Conservation (phyloP, 2,329 filamentous ascomycete species). For the Emergomyces orientalis region DNA sequence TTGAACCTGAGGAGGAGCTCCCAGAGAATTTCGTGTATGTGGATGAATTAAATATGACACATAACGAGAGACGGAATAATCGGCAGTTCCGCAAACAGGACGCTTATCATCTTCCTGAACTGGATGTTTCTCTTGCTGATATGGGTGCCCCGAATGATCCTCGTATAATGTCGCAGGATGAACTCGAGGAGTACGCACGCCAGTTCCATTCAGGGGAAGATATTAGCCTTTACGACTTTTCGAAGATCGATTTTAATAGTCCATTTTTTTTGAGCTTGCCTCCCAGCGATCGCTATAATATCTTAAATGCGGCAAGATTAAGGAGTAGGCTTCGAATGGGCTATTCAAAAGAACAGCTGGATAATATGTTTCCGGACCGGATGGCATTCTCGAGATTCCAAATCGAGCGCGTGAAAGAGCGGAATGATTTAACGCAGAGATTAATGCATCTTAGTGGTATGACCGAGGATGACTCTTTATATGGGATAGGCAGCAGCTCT, state of each 20-base stretch:
- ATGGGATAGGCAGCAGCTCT: conserved; percentile 49
- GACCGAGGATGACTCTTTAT: conserved; percentile 63
- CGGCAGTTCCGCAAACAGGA: conserved; percentile 85
- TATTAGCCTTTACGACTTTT: conserved; percentile 84
- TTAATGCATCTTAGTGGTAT: conserved; percentile 92
- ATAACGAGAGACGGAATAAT: conserved; percentile 62
- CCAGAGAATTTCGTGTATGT: conserved; percentile 75
- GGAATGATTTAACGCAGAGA: conserved; percentile 88
- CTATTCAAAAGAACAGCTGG: conserved; percentile 88
- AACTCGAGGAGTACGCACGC: conserved; percentile 84
- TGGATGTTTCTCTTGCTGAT: conserved; percentile 65
- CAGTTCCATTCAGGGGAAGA: conserved; percentile 92
- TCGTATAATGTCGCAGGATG: conserved; percentile 89
- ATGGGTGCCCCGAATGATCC: conserved; percentile 91
- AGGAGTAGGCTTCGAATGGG: conserved; percentile 89
- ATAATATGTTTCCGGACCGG: conserved; percentile 91
- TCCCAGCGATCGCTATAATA: conserved; percentile 87
- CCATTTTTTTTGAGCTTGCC: conserved; percentile 91
- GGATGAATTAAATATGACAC: conserved; percentile 75
- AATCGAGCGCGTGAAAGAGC: conserved; percentile 83
- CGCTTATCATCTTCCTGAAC: conserved; percentile 85
- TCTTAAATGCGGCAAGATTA: conserved; percentile 84
- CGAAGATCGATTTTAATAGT: conserved; percentile 95
- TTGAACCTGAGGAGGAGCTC: conserved; percentile 56
- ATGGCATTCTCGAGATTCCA: conserved; percentile 97